Conservation (phyloP, 2,329 filamentous ascomycete genomes). For the Juglanconis oblonga region DNA sequence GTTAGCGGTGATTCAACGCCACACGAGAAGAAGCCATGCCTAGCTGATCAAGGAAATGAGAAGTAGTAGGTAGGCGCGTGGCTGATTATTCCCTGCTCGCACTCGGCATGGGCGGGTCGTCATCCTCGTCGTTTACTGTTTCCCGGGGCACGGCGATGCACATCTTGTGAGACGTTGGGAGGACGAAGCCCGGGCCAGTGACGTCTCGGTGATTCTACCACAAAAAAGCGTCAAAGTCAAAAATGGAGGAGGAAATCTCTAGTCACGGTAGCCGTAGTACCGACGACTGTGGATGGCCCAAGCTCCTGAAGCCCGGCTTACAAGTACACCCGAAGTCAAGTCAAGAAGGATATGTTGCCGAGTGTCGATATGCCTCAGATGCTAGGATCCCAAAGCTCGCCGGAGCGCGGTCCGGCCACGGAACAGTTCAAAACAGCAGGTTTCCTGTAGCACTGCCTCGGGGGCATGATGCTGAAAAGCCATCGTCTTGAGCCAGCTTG, state of each 20-base stretch:
- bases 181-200: not conserved
- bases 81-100: not conserved
- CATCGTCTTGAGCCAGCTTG: not conserved
- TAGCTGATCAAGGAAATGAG: not conserved
- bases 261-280: not conserved
- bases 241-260: not conserved
- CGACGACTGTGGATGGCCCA: not conserved
- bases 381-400: not conserved
- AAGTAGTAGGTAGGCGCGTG: not conserved
- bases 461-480: not conserved
- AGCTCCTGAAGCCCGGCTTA: not conserved
- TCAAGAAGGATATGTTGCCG: not conserved
- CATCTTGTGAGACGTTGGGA: not conserved
- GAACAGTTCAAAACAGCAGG: not conserved
- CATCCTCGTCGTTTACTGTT: not conserved
- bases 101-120: not conserved
- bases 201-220: not conserved
- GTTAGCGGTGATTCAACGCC: no score
- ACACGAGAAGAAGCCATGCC: no score
- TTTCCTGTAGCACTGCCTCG: no score
- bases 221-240: not conserved
- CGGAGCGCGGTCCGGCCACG: not conserved
- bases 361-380: not conserved
- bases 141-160: not conserved
- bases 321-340: no score